Evolutionary conservation across 345 rosid genomes (phyloP).

Genomic region (Aquilaria sinensis): DNA sequence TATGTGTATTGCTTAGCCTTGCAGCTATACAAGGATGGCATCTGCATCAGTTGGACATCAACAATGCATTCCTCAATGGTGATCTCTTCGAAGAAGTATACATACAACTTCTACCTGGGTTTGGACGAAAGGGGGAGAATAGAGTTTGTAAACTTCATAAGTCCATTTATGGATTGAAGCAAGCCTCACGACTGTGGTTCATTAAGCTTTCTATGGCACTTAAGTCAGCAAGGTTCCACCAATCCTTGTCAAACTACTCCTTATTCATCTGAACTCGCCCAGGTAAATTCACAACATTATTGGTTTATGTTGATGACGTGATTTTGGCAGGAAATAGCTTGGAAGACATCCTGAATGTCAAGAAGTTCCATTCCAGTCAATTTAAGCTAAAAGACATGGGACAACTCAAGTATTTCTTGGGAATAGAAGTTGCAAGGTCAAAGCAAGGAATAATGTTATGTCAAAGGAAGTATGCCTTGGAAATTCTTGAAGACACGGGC

Average conservation of each 20-base stretch:
- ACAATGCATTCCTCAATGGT: neutral
- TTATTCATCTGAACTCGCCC: too few relatives aligned
- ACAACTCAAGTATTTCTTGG: neutral
- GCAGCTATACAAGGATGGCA: neutral
- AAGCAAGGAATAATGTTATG: neutral
- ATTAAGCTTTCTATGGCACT: too few relatives aligned
- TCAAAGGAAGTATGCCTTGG: constrained; percentile 7
- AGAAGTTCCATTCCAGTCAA: neutral
- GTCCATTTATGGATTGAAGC: too few relatives aligned
- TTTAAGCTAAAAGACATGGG: constrained; percentile 10
- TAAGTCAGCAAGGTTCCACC: too few relatives aligned
- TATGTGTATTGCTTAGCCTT: neutral
- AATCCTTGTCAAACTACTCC: too few relatives aligned
- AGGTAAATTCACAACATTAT: too few relatives aligned
- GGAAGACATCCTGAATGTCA: accelerated
- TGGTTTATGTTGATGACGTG: too few relatives aligned
- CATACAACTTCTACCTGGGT: neutral
- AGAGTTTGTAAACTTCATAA: neutral
- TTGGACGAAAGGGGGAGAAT: neutral
- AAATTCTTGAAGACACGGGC: neutral
- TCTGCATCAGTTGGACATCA: neutral
- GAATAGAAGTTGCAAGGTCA: neutral
- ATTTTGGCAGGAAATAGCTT: neutral
- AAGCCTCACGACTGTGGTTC: neutral
- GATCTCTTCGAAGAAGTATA: neutral